Evolutionary conservation across 768 basidiomycete species (phyloP), one percentile per base, ranked within the genome.

Genomic region (Phylloporus scabripes): DNA sequence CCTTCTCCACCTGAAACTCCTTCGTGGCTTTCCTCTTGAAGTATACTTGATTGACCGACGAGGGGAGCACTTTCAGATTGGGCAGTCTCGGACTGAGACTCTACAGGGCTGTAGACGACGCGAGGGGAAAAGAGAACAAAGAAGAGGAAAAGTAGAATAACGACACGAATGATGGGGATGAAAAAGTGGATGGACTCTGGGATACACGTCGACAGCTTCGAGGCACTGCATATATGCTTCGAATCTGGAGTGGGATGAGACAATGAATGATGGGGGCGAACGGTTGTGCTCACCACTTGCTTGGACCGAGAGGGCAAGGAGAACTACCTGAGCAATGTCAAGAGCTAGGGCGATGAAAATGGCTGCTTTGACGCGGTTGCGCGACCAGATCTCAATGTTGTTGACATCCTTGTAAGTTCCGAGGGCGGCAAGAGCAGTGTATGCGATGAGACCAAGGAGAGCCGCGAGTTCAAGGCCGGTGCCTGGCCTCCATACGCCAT

Each of bases 381-480:
- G 61, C 29, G 73, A 75, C 87, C 85, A 89, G 15, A 87, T 79
- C 33, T 80, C 72, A 31, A 82, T 74, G 31, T 84, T 85, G 26
- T 79, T 76, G 47, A 85, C 71, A 53, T 88, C 87, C 67, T 91
- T 89, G 80, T 82, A 90, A 11, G 85, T 76, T 8, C 89, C 89
- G 38, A 89, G 70, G 9, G 81, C 80, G 12, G 87, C 85, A 42
- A 92, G 70, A 32, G 85, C 83, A 31, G 81, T 71, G 57, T 87
- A 88, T 4, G 83, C 85, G 36, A 80, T 59, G 28, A 90, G 74
- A 46, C 87, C 89, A 38, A 83, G 63, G 37, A 89, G 60, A 36
- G 87, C 72, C 56, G 78, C 86, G 61, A 83, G 65, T 58, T 85
- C 84, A 36, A 86, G 74, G 20, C 82, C 87, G 7, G 82, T 81